Percentiles rank a stretch among this genome's conserved stretches.
phyloP scores from a whole-genome alignment of 2,329 filamentous ascomycete species.

The Aspergillus melleus region DNA sequence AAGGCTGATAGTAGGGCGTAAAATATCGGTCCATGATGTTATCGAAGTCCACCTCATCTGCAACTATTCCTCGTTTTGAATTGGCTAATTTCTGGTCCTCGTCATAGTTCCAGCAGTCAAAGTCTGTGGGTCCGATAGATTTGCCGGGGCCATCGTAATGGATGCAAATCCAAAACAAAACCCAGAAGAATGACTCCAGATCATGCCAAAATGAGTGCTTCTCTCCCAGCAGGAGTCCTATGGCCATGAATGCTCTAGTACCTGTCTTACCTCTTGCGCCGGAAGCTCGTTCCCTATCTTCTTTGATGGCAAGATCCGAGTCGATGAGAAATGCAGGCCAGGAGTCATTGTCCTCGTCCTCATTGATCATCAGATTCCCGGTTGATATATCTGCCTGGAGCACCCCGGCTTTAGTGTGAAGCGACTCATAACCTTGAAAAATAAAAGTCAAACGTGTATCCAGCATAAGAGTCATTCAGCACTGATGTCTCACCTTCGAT shows the following conservation, averaged over 20 bases:
- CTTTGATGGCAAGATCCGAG: conserved; percentile 31
- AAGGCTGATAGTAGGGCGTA: too few species aligned
- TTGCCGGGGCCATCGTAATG: conserved; percentile 33
- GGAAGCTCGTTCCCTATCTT: conserved; percentile 30
- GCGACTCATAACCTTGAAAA: conserved; percentile 23
- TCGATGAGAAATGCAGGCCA: conserved; percentile 35
- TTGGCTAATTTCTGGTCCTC: too few species aligned
- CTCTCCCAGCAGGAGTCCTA: conserved; percentile 42
- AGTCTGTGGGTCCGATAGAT: too few species aligned
- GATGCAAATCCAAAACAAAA: conserved; percentile 48
- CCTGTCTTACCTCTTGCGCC: conserved; percentile 46
- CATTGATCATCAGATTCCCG: conserved; percentile 51
- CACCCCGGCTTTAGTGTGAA: conserved; percentile 33
- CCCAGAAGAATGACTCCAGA: conserved; percentile 50
- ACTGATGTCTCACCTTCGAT: neutral
- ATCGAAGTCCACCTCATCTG: too few species aligned
- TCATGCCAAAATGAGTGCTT: conserved; percentile 47
- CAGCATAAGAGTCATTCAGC: too few species aligned
- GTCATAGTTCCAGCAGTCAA: conserved; percentile 23
- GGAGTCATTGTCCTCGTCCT: conserved; percentile 31
- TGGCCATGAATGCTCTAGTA: conserved; percentile 40
- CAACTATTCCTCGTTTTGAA: too few species aligned
- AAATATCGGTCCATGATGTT: too few species aligned
- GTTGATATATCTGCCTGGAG: conserved; percentile 49
- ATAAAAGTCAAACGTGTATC: too few species aligned